Evolutionary conservation across 2,329 filamentous ascomycete genomes (phyloP).

Genomic region (Trichoderma simmonsii): DNA sequence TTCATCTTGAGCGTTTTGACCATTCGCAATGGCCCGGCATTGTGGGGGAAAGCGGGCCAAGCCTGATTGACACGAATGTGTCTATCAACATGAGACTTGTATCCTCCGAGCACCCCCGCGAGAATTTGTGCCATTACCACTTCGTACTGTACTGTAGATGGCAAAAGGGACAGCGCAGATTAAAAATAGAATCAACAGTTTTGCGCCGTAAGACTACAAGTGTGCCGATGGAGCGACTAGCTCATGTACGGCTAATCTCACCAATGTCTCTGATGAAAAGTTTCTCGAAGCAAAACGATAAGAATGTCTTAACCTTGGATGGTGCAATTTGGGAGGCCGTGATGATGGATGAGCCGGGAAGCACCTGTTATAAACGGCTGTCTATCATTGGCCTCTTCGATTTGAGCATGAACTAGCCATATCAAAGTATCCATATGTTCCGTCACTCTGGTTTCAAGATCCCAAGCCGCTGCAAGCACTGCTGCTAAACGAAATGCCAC

Average conservation of each 20-base stretch:
- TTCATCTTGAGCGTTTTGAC: neutral
- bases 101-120: neutral
- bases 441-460: conserved; percentile 2
- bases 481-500: neutral
- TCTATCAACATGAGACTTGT: neutral
- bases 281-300: neutral
- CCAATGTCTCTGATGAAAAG: neutral
- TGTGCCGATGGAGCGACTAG: neutral
- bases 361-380: neutral
- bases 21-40: neutral
- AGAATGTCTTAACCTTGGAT: neutral
- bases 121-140: neutral
- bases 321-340: neutral
- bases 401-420: neutral
- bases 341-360: neutral
- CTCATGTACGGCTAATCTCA: neutral
- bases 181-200: neutral
- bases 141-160: neutral
- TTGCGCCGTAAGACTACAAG: neutral
- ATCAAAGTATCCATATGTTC: neutral
- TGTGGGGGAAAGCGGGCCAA: neutral
- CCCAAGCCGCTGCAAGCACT: neutral
- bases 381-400: neutral
- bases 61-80: neutral
- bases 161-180: neutral